A percentile compares a stretch with the other conserved stretches of the same genome.
Evolutionary conservation across 192 early-diverging fungal species (phyloP).

Genomic region (Obelidium mucronatum): DNA sequence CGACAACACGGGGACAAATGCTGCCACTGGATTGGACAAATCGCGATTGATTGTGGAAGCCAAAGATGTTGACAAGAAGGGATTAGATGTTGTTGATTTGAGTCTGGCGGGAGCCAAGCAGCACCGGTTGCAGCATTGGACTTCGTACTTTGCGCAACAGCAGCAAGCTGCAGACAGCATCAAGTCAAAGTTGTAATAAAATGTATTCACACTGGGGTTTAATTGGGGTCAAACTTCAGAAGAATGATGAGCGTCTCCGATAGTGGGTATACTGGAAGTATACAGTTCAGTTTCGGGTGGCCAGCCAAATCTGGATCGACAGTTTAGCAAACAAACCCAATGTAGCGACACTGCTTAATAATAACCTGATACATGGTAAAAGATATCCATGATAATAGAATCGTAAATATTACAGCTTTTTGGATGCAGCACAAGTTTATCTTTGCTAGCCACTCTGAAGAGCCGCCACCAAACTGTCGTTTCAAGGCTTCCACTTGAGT

Average conservation of each 20-base stretch:
- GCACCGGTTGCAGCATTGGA: conserved; percentile 38
- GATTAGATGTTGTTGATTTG: conserved; percentile 39
- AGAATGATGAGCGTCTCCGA: background rate
- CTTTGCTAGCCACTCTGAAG: background rate
- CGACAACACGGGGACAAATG: background rate
- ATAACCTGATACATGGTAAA: conserved; percentile 24
- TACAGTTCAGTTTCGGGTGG: background rate
- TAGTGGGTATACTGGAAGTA: background rate
- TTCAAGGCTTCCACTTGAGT: background rate
- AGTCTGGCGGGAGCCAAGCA: conserved; percentile 33
- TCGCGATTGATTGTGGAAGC: conserved; percentile 5
- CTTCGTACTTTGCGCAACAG: conserved; percentile 11
- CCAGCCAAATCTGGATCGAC: background rate
- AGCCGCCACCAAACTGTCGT: background rate
- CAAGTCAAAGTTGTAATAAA: background rate
- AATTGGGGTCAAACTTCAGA: background rate
- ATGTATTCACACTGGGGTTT: background rate
- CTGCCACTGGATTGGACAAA: conserved; percentile 10
- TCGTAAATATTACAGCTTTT: conserved; percentile 14
- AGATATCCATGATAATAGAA: conserved; percentile 14
- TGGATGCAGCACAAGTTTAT: background rate
- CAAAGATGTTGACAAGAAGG: conserved; percentile 5
- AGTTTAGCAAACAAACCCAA: background rate
- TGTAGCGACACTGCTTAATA: too few relatives aligned
- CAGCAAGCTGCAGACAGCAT: background rate